These are phyloP conservation scores for Petunia hybrid DNA, from an alignment of 305 asterid genomes.

Conservation along the genomic window DNA sequence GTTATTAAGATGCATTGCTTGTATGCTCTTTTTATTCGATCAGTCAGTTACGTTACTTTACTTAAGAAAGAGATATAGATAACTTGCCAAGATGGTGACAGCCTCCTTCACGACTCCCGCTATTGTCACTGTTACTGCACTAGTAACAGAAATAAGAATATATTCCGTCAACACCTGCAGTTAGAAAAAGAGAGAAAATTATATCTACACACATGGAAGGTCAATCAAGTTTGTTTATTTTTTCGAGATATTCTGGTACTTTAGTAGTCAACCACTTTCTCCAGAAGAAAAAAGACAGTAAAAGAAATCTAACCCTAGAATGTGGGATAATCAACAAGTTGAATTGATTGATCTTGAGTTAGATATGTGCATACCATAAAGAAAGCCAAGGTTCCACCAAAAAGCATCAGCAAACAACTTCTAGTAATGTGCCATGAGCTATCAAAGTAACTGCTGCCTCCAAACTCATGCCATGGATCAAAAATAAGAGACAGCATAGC, in stretches of 20 bases:
- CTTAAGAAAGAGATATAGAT: neutral
- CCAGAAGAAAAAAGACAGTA: neutral
- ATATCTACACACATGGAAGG: neutral
- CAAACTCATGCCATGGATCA: slow-evolving; percentile 96
- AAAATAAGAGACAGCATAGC: slow-evolving; percentile 75
- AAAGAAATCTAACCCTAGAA: neutral
- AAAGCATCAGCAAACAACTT: slow-evolving; percentile 93
- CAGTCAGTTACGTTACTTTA: slow-evolving; percentile 1
- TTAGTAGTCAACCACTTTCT: neutral
- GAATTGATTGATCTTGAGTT: neutral
- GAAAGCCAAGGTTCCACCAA: slow-evolving; percentile 98
- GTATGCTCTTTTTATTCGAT: neutral
- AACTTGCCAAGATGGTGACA: slow-evolving; percentile 79
- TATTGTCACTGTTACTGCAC: slow-evolving; percentile 98
- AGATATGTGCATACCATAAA: slow-evolving; percentile 73
- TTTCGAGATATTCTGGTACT: neutral
- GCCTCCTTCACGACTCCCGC: slow-evolving; percentile 99
- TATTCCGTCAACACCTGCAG: slow-evolving; percentile 96
- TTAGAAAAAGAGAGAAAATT: neutral
- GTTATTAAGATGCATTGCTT: neutral
- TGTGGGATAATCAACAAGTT: slow-evolving; percentile 23
- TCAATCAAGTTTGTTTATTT: neutral
- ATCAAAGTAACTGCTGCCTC: slow-evolving; percentile 69
- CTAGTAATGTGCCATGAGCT: slow-evolving; percentile 81
- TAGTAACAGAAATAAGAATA: slow-evolving; percentile 89